Evolutionary conservation across 176 grass and related monocot genomes (phyloP).

Genomic region (Musa acuminata): DNA sequence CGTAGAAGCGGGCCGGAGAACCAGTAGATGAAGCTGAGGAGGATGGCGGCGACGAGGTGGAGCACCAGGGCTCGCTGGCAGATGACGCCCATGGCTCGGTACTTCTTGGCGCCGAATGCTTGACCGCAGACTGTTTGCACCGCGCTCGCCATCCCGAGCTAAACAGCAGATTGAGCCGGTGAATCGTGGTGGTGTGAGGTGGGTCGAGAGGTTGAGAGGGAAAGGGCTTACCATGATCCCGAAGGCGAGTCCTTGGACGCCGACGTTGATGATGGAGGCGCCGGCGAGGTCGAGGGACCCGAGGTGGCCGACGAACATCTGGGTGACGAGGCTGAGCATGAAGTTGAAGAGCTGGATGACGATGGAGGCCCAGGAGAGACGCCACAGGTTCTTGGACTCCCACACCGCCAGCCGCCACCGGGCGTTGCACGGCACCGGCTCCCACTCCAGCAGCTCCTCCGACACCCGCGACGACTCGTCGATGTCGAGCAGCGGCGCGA

Average conservation of each 20-base stretch:
- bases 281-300: constrained; percentile 58
- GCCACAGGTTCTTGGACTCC: constrained; percentile 78
- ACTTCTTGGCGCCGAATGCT: constrained; percentile 31
- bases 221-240: constrained; percentile 58
- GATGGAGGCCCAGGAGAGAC: constrained; percentile 69
- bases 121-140: constrained; percentile 34
- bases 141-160: constrained; percentile 80
- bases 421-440: constrained; percentile 22
- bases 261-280: constrained; percentile 74
- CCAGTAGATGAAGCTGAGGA: constrained; percentile 20
- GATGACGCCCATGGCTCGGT: constrained; percentile 21
- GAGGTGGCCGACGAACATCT: constrained; percentile 86
- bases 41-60: constrained; percentile 19
- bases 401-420: constrained; percentile 35
- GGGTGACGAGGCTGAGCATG: constrained; percentile 59
- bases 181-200: no score
- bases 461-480: constrained; percentile 23
- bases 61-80: constrained; percentile 26
- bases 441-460: constrained; percentile 51
- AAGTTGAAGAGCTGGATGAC: constrained; percentile 61
- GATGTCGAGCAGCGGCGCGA: constrained; percentile 10
- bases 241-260: constrained; percentile 77
- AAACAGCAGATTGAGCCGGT: no score
- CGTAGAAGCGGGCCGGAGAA: constrained; percentile 26
- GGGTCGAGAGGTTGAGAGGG: no score